A percentile compares a stretch with the other conserved stretches of the same genome.
Conservation (phyloP, 2,329 filamentous ascomycete species). For the Thermomyces lanuginosus region DNA sequence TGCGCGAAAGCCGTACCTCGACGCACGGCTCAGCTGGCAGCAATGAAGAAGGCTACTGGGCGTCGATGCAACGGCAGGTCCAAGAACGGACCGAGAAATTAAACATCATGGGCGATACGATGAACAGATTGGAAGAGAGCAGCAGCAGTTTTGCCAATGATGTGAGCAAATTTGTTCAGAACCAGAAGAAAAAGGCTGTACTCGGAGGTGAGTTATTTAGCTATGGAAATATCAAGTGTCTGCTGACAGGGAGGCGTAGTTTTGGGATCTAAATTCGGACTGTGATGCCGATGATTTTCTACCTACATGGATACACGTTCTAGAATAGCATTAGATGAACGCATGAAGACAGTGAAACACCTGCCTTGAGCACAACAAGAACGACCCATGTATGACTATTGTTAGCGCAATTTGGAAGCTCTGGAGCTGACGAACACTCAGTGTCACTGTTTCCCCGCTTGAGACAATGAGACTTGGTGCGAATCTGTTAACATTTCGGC, state of each 20-base stretch:
- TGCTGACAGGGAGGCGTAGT: slow-evolving; percentile 1
- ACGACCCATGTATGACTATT: too few species aligned
- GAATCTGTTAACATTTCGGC: too few species aligned
- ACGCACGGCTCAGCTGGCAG: slow-evolving; percentile 9
- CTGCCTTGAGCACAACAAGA: too few species aligned
- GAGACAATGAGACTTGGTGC: too few species aligned
- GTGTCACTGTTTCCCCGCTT: too few species aligned
- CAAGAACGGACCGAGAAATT: slow-evolving; percentile 84
- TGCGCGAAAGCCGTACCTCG: slow-evolving; percentile 21
- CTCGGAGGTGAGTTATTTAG: slow-evolving; percentile 39
- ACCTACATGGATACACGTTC: not conserved
- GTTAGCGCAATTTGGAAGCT: too few species aligned
- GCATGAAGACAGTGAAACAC: too few species aligned
- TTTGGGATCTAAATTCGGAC: slow-evolving; percentile 8
- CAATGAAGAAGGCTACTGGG: slow-evolving; percentile 50
- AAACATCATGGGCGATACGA: slow-evolving; percentile 63
- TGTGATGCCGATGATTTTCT: slow-evolving; percentile 2
- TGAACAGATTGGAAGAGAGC: slow-evolving; percentile 66
- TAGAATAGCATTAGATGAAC: too few species aligned
- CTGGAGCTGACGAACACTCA: too few species aligned
- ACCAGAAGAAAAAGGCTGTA: slow-evolving; percentile 75
- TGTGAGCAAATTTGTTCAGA: slow-evolving; percentile 68
- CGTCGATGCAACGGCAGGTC: slow-evolving; percentile 72
- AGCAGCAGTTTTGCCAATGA: slow-evolving; percentile 75
- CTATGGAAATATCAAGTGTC: not conserved